Conservation (phyloP, 331 rosid genomes). For the Quercus phellos region DNA sequence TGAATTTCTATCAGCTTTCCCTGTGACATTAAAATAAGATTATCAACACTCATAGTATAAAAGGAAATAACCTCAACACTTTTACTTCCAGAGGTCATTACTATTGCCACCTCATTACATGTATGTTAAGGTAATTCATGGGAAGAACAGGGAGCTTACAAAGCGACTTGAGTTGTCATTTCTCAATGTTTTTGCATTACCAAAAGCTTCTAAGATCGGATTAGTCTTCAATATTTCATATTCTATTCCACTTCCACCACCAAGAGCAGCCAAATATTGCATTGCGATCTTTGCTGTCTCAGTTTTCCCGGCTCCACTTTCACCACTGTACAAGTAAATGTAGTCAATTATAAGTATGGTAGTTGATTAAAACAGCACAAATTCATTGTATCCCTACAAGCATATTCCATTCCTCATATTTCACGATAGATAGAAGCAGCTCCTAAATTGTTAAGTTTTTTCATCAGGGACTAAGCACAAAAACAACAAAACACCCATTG, state of each 20-base stretch:
- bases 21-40: slow-evolving; percentile 41
- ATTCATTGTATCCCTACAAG: background rate
- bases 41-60: slow-evolving; percentile 11
- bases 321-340: slow-evolving; percentile 61
- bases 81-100: background rate
- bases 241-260: slow-evolving; percentile 99
- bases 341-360: slow-evolving; percentile 1
- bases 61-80: slow-evolving; percentile 2
- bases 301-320: slow-evolving; percentile 99
- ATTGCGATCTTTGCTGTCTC: slow-evolving; percentile 98
- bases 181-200: slow-evolving; percentile 93
- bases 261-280: slow-evolving; percentile 96
- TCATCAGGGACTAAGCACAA: background rate
- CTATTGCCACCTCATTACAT: slow-evolving; percentile 13
- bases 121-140: slow-evolving; percentile 25
- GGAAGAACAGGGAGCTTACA: slow-evolving; percentile 55
- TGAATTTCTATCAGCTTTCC: slow-evolving; percentile 98
- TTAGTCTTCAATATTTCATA: slow-evolving; percentile 91
- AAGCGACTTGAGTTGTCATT: slow-evolving; percentile 99
- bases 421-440: background rate
- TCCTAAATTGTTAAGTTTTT: background rate
- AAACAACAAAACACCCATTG: background rate
- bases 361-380: background rate
- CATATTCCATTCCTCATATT: background rate
- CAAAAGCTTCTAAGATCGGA: slow-evolving; percentile 98